Evolutionary conservation across 345 rosid genomes (phyloP).

Genomic region (Rhizophora mangle): DNA sequence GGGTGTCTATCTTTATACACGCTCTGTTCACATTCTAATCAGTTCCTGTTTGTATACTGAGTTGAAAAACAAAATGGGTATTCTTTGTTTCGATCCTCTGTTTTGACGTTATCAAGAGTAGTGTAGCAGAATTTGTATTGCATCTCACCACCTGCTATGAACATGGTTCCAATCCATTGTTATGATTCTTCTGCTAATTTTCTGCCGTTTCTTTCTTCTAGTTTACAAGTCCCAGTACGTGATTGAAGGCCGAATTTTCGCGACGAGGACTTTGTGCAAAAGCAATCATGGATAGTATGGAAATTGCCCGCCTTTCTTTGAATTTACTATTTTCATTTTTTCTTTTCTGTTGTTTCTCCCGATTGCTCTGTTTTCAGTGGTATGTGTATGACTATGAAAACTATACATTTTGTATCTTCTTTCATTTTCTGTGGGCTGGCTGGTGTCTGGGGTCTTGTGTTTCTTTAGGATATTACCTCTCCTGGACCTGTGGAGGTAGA

Average conservation of each 20-base stretch:
- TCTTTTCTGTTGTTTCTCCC: neutral
- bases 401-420: no score
- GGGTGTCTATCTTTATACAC: neutral
- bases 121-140: neutral
- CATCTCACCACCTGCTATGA: no score
- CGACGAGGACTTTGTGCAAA: constrained; percentile 6
- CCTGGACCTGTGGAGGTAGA: no score
- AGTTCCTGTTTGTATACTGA: neutral
- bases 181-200: neutral
- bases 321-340: neutral
- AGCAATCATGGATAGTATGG: constrained; percentile 47
- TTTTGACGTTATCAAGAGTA: neutral
- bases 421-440: no score
- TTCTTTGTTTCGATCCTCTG: neutral
- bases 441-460: no score
- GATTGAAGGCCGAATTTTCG: neutral
- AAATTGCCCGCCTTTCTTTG: constrained; percentile 1
- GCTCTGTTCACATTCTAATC: neutral
- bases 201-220: constrained; percentile 2
- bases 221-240: constrained; percentile 13
- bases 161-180: neutral
- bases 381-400: no score
- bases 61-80: neutral
- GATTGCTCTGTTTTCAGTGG: neutral
- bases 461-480: no score